Evolutionary conservation across 305 asterid genomes (phyloP).

Genomic region (Fraxinus paxiana): DNA sequence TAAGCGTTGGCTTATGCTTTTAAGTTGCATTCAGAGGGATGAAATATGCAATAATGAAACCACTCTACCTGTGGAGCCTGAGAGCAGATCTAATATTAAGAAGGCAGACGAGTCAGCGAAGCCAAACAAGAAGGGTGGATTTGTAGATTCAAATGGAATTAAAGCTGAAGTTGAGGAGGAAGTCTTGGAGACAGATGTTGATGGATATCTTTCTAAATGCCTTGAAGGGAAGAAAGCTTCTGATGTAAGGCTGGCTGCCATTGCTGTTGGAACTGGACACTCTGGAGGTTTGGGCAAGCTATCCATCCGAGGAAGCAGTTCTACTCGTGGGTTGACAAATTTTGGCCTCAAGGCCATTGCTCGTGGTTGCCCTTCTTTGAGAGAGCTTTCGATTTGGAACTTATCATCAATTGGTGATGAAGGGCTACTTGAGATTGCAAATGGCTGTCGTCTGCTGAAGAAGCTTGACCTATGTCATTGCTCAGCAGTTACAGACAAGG

Average conservation of each 20-base stretch:
- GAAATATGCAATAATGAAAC: slow-evolving; percentile 38
- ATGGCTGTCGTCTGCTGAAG: slow-evolving; percentile 61
- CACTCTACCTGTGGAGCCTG: slow-evolving; percentile 25
- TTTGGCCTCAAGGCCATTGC: slow-evolving; percentile 76
- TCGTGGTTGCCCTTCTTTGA: slow-evolving; percentile 76
- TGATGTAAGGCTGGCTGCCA: slow-evolving; percentile 81
- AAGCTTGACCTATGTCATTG: slow-evolving; percentile 76
- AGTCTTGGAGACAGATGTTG: slow-evolving; percentile 29
- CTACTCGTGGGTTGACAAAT: slow-evolving; percentile 55
- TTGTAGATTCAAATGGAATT: slow-evolving; percentile 21
- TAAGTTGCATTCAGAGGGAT: slow-evolving; percentile 63
- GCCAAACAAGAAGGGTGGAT: slow-evolving; percentile 35
- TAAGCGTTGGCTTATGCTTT: slow-evolving; percentile 85
- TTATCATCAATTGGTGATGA: slow-evolving; percentile 61
- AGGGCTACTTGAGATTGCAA: slow-evolving; percentile 71
- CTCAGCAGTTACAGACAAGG: slow-evolving; percentile 66
- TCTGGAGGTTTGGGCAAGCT: slow-evolving; percentile 92
- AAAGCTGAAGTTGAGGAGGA: slow-evolving; percentile 31
- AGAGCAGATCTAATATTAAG: slow-evolving; percentile 28
- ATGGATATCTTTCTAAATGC: slow-evolving; percentile 67
- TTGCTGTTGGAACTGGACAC: slow-evolving; percentile 68
- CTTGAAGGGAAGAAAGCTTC: slow-evolving; percentile 87
- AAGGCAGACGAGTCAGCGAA: slow-evolving; percentile 26
- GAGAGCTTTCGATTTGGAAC: slow-evolving; percentile 71
- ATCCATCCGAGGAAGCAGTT: slow-evolving; percentile 63